Conservation (phyloP, 305 asterid species). For the Caryopteris hybrid region DNA sequence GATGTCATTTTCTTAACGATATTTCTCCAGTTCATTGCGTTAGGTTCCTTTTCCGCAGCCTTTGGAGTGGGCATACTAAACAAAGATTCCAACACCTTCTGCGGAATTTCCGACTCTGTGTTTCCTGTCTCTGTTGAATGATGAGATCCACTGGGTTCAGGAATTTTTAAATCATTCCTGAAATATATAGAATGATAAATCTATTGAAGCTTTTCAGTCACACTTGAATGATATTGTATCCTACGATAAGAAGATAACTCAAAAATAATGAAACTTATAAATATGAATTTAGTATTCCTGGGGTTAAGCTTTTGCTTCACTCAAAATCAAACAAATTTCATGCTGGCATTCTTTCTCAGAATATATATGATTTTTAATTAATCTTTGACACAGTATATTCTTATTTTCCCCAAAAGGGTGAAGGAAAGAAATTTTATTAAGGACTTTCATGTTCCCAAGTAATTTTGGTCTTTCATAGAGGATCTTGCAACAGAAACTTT, state of each 20-base stretch:
- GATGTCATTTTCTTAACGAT: constrained; percentile 74
- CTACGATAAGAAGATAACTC: neutral
- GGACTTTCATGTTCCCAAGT: neutral
- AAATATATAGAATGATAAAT: constrained; percentile 25
- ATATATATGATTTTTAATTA: neutral
- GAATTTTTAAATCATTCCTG: constrained; percentile 46
- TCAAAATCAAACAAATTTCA: neutral
- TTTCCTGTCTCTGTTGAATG: constrained; percentile 31
- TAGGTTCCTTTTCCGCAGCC: constrained; percentile 73
- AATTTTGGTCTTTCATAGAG: neutral
- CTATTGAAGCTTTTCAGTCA: constrained; percentile 11
- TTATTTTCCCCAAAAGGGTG: neutral
- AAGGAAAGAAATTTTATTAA: neutral
- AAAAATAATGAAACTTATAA: neutral
- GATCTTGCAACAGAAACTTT: neutral
- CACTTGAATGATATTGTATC: neutral
- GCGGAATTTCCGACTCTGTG: constrained; percentile 58
- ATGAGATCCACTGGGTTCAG: constrained; percentile 31
- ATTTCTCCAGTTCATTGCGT: constrained; percentile 83
- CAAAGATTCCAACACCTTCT: constrained; percentile 68
- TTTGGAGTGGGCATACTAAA: constrained; percentile 79
- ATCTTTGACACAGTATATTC: neutral
- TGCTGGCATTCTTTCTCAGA: neutral
- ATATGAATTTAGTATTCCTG: neutral
- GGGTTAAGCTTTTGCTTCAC: constrained; percentile 8